These are phyloP conservation scores for Mimosa bimucronata DNA, from an alignment of 306 rosid species.

Conservation along the genomic window DNA sequence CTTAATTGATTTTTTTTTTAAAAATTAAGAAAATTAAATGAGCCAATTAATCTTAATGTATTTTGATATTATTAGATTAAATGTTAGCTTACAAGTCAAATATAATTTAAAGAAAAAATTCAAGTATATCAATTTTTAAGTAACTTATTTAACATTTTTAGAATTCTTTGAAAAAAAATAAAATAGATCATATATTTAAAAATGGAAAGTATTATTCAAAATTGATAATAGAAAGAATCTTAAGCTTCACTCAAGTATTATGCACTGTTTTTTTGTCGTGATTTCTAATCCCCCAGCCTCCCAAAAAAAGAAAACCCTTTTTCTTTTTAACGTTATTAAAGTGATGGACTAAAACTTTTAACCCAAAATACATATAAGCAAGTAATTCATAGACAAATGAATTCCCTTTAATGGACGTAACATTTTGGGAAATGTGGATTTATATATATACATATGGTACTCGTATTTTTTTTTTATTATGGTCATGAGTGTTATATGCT, in stretches of 20 bases:
- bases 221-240: slow-evolving; percentile 13
- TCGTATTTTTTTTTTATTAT: background rate
- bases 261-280: background rate
- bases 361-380: background rate
- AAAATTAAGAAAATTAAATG: too few species aligned
- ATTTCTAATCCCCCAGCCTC: background rate
- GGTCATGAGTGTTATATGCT: background rate
- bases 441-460: too few species aligned
- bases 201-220: too few species aligned
- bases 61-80: too few species aligned
- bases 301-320: background rate
- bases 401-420: background rate
- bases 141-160: too few species aligned
- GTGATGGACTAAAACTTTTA: background rate
- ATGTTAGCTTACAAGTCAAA: too few species aligned
- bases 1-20: too few species aligned
- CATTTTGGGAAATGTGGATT: background rate
- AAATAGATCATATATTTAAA: too few species aligned
- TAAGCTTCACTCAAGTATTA: slow-evolving; percentile 10
- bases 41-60: too few species aligned
- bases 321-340: background rate
- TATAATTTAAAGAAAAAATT: too few species aligned
- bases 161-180: too few species aligned
- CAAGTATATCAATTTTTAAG: too few species aligned
- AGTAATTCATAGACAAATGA: background rate